Base-by-base conservation (phyloP, 1,284 basidiomycete genomes). In the Ceratobasidium sp. region DNA sequence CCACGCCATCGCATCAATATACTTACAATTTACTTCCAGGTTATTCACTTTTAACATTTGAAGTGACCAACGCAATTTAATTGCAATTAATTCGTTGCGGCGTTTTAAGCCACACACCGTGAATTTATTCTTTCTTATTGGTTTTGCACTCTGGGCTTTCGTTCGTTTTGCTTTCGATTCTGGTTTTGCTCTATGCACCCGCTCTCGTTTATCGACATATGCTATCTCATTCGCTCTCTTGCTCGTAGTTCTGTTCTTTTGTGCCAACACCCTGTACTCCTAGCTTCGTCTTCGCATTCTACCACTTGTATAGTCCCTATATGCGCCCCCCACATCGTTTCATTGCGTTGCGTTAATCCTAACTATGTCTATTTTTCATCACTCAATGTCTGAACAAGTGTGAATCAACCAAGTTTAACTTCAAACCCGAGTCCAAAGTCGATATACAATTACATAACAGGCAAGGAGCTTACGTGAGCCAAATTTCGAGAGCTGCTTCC, bases 121-220 rank as follows among this genome's bases (percentile, higher is more conserved):
- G 60, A 66, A 66, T 54, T 66, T 66, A 66, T 66, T 66, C 60
- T 7, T 66, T 66, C 60, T 66, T 66, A 66, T 66, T 66, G 60
- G 33, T 53, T 46, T 62, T 52, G 46, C n/a, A 39, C 16, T 59
- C 57, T 50, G 30, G 44, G 36, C 23, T 62, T 11, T 36, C 33
- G 4, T 36, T 36, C 33, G 33, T 36, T 36, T 11, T 36, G 11
- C 33, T 36, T 36, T 36, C 11, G 33, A 36, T 39, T 52, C 46
- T 52, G 23, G 46, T 52, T 60, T 41, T 41, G 30, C 16, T 29
- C 47, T 50, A n/a, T 21, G 42, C 42, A 46, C 19, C 16, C 42
- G 5, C 16, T 16, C 16, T 46, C 14, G 4, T 46, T 30, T 14
- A 44, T 62, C 13, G 30, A 49, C 6, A 16, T 66, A 46, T 46